These are phyloP conservation scores for Leucosporidium creatinivorum DNA, from an alignment of 768 basidiomycete species.

Conservation along the genomic window DNA sequence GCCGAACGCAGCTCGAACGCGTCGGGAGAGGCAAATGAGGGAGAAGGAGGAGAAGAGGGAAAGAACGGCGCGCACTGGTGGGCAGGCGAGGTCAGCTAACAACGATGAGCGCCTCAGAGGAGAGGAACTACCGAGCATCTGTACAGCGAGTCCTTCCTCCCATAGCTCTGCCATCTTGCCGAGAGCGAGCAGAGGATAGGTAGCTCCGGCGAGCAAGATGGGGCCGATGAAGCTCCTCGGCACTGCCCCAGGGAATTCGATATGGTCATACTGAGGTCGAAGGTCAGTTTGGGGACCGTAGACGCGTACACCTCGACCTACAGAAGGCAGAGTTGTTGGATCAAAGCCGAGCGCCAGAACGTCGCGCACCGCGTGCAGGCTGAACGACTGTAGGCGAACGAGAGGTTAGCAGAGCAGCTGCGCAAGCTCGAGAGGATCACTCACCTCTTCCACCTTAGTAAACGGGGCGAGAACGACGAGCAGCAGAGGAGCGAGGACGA, in stretches of 20 bases:
- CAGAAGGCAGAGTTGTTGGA: conserved; percentile 17
- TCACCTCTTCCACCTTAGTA: conserved; percentile 84
- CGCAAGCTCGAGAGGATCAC: too few species aligned
- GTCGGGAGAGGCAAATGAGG: conserved; percentile 58
- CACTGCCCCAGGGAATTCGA: conserved; percentile 76
- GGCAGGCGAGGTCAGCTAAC: background rate
- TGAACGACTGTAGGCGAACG: conserved; percentile 54
- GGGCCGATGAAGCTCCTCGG: conserved; percentile 82
- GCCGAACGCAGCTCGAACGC: conserved; percentile 61
- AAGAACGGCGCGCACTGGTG: conserved; percentile 64
- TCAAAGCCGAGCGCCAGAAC: conserved; percentile 65
- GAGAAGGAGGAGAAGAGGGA: conserved; percentile 58
- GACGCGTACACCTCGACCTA: background rate
- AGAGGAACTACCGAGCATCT: conserved; percentile 55
- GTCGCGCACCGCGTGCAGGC: conserved; percentile 84
- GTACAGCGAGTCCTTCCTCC: conserved; percentile 58
- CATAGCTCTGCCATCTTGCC: conserved; percentile 48
- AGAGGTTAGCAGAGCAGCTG: too few species aligned
- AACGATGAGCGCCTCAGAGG: background rate
- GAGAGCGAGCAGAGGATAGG: conserved; percentile 50
- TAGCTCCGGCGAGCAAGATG: conserved; percentile 56
- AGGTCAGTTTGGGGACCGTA: background rate
- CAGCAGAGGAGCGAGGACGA: conserved; percentile 47
- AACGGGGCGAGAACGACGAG: conserved; percentile 65
- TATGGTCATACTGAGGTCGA: conserved; percentile 71